A percentile compares a stretch with the other conserved stretches of the same genome.
These are phyloP conservation scores for Podospora tetraspora DNA, from an alignment of 495 filamentous ascomycete genomes.

Conservation along the genomic window DNA sequence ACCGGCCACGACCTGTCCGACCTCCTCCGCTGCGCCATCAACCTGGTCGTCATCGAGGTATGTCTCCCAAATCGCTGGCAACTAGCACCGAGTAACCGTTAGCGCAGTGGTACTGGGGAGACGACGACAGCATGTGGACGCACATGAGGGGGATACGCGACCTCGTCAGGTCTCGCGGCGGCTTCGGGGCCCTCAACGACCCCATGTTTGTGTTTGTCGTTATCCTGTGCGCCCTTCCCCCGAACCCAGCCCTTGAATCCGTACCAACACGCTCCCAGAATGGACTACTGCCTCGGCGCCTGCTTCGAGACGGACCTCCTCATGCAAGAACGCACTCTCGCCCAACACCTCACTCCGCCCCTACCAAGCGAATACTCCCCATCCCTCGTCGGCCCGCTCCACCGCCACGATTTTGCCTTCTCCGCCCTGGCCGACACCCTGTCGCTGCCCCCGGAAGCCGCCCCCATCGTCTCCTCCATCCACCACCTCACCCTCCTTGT, in stretches of 20 bases:
- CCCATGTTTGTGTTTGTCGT: conserved; percentile 9
- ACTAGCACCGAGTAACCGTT: neutral
- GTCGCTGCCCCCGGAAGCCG: neutral
- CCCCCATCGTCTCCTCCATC: neutral
- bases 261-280: conserved; percentile 5
- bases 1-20: conserved; percentile 17
- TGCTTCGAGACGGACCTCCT: conserved; percentile 20
- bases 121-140: conserved; percentile 21
- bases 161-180: conserved; percentile 17
- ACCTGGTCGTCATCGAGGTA: conserved; percentile 25
- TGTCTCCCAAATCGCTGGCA: neutral
- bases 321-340: conserved; percentile 7
- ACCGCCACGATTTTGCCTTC: neutral
- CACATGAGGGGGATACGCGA: conserved; percentile 22
- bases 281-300: conserved; percentile 21
- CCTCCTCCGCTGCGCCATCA: conserved; percentile 20
- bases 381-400: conserved; percentile 5
- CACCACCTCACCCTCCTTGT: conserved; percentile 5
- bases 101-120: conserved; percentile 25
- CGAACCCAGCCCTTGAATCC: neutral
- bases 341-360: neutral
- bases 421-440: neutral
- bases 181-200: conserved; percentile 13
- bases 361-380: neutral
- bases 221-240: conserved; percentile 11